A percentile compares a stretch with the other conserved stretches of the same genome.
phyloP scores from a whole-genome alignment of 176 grass and related monocot genomes.

The Triticum turgidum region DNA sequence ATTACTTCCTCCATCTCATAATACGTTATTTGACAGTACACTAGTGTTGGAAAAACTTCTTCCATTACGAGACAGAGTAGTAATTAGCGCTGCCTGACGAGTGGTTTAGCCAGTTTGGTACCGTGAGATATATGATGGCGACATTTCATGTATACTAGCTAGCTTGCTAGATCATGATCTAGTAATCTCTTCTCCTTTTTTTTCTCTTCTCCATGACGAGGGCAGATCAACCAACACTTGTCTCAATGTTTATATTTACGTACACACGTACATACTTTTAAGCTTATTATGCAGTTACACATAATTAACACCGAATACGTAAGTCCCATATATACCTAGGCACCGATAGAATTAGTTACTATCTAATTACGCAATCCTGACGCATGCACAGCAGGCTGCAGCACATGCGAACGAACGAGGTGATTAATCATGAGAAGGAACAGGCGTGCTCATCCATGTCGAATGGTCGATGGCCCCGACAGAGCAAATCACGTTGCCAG shows the following conservation, averaged over 20 bases:
- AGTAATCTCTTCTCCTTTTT: neutral
- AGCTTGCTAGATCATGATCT: neutral
- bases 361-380: neutral
- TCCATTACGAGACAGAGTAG: no score
- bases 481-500: constrained; percentile 35
- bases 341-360: neutral
- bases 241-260: neutral
- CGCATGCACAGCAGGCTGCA: neutral
- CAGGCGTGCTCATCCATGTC: constrained; percentile 14
- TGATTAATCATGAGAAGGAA: neutral
- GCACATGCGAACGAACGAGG: neutral
- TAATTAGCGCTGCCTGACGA: neutral
- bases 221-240: neutral
- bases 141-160: neutral
- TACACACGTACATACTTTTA: neutral
- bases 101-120: neutral
- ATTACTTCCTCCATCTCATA: no score
- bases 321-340: neutral
- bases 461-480: neutral
- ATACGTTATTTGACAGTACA: no score
- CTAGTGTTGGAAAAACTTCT: no score
- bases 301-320: neutral
- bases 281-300: neutral
- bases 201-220: neutral
- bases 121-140: neutral